Percentiles rank a stretch among this genome's conserved stretches.
These are phyloP conservation scores for Tuber borchii DNA, from an alignment of 495 filamentous ascomycete genomes.

Conservation along the genomic window DNA sequence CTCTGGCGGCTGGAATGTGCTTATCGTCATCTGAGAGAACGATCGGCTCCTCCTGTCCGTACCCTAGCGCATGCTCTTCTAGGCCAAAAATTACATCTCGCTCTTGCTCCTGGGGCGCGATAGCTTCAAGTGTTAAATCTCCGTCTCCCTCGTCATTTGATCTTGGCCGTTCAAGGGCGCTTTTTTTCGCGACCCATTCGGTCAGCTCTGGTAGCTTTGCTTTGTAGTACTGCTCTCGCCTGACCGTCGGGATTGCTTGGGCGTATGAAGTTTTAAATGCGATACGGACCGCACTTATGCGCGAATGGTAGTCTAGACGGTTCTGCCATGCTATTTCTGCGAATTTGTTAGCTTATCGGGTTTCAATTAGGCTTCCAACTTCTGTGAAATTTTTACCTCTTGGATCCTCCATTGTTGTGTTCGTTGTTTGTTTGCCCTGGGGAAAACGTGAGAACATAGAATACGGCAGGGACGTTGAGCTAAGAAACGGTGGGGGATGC, in stretches of 20 bases:
- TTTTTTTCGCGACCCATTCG: slow-evolving; percentile 8
- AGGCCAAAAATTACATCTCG: not conserved
- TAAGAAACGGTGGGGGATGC: not conserved
- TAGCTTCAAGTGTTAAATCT: not conserved
- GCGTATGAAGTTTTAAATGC: slow-evolving; percentile 21
- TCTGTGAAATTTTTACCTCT: slow-evolving; percentile 9
- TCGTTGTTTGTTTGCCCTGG: not conserved
- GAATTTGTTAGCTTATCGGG: not conserved
- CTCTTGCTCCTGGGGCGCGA: not conserved
- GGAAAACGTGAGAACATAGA: not conserved
- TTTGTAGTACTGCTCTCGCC: slow-evolving; percentile 15
- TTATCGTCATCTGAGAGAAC: not conserved
- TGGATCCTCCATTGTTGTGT: slow-evolving; percentile 19
- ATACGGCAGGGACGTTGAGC: not conserved
- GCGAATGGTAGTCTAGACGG: slow-evolving; percentile 21
- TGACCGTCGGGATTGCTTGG: slow-evolving; percentile 22
- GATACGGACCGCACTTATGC: slow-evolving; percentile 22
- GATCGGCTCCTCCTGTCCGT: not conserved
- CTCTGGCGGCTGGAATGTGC: not conserved
- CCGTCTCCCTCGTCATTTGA: not conserved
- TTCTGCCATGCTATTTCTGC: slow-evolving; percentile 20
- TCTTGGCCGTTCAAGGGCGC: not conserved
- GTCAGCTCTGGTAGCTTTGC: slow-evolving; percentile 11
- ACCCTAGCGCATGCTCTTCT: not conserved
- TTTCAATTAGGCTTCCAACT: not conserved